Base-by-base conservation (phyloP, 1,284 basidiomycete species). In the Xerocomus amazonicus region DNA sequence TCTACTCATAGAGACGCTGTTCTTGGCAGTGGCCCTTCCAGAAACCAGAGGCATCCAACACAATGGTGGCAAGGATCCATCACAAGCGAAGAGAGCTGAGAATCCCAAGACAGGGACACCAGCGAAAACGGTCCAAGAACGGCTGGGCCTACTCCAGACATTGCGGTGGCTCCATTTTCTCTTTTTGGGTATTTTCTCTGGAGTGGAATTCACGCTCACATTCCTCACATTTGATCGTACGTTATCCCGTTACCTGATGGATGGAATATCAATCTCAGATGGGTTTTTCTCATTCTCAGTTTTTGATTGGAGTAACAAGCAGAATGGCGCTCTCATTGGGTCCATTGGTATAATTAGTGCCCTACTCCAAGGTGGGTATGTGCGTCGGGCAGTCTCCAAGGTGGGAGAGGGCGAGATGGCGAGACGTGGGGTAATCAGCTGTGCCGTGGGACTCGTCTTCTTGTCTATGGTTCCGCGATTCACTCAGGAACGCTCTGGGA, bases 191-290 rank as follows among this genome's bases (percentile, higher is more conserved):
- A 69, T 94, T 47, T 97, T 97, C 69, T 93, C 92, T 6, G 93
- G 92, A 43, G 84, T 93, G 44, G 92, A 96, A 62, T 95, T 94
- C 69, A 95, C 92, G 0, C 73, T 96, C 27, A 93, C 90, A 0
- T 96, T 96, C 74, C 72, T 95, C 43, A 94, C 90, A 2, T 92
- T 90, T 58, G 89, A 91, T 64, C 68, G 89, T 91, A 65, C 67
- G 87, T 77, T 42, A 19, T 45, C 9, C 3, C 31, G 35, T 14
- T 40, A 2, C n/a, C 16, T 2, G 13, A 23, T 23, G 16, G 3
- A 32, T 28, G 23, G n/a, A 16, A 16, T 31, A n/a, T 28, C 0
- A 9, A 12, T 14, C 13, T 53, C 8, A 56, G 28, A 23, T 28
- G 9, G 16, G 9, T 48, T 50, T 49, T 23, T 3, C 4, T 23